These are phyloP conservation scores for Triangularia setosa DNA, from an alignment of 2,329 filamentous ascomycete genomes.

Conservation along the genomic window DNA sequence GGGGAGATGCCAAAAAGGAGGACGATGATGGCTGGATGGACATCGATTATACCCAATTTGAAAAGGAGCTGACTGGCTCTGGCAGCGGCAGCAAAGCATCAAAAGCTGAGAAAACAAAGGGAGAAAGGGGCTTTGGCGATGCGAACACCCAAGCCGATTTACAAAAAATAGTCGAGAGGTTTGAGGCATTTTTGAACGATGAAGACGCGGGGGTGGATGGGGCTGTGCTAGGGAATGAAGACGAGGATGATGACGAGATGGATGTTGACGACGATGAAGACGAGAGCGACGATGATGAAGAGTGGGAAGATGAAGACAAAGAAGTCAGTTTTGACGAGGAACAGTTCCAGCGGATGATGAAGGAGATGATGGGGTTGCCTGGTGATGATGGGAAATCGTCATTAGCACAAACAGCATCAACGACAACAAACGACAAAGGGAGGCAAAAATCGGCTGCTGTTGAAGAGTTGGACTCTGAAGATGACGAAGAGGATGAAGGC, in stretches of 20 bases:
- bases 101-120: slow-evolving; percentile 25
- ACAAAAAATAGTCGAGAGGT: slow-evolving; percentile 87
- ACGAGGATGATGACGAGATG: slow-evolving; percentile 55
- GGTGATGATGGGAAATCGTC: slow-evolving; percentile 21
- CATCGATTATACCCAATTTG: slow-evolving; percentile 86
- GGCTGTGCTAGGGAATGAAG: slow-evolving; percentile 68
- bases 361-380: slow-evolving; percentile 77
- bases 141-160: slow-evolving; percentile 68
- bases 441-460: slow-evolving; percentile 17
- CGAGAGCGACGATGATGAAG: slow-evolving; percentile 50
- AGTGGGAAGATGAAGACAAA: slow-evolving; percentile 64
- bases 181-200: slow-evolving; percentile 87
- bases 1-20: slow-evolving; percentile 59
- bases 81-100: slow-evolving; percentile 23
- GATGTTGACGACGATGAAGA: slow-evolving; percentile 48
- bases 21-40: slow-evolving; percentile 91
- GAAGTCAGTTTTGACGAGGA: slow-evolving; percentile 79
- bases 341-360: slow-evolving; percentile 84
- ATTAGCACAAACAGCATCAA: background rate
- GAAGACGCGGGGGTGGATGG: slow-evolving; percentile 77
- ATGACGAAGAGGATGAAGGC: slow-evolving; percentile 45
- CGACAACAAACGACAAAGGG: background rate
- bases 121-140: slow-evolving; percentile 54
- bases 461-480: slow-evolving; percentile 42
- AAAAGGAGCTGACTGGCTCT: slow-evolving; percentile 62